phyloP scores from a whole-genome alignment of 1,284 basidiomycete species.

The Earliella scabrosa region DNA sequence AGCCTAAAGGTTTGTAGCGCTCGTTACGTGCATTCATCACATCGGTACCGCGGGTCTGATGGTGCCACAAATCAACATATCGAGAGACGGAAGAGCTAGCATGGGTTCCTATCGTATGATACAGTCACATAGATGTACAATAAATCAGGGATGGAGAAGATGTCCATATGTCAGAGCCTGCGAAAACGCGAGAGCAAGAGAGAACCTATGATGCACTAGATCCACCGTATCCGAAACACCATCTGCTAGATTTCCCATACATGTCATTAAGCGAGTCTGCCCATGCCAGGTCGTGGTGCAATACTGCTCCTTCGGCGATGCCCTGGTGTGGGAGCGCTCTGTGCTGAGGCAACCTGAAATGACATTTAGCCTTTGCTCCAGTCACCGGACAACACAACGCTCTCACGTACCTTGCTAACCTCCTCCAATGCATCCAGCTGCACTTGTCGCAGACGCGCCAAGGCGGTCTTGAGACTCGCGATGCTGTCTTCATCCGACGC shows the following conservation, averaged over 20 bases:
- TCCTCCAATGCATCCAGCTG: slow-evolving; percentile 40
- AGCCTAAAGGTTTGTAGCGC: background rate
- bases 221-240: slow-evolving; percentile 1
- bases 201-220: slow-evolving; percentile 10
- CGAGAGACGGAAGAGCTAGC: too few relatives aligned
- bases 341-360: slow-evolving; percentile 17
- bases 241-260: slow-evolving; percentile 6
- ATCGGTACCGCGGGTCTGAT: background rate
- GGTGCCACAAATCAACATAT: too few relatives aligned
- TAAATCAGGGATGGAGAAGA: background rate
- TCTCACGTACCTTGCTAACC: slow-evolving; percentile 36
- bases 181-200: slow-evolving; percentile 4
- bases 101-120: background rate
- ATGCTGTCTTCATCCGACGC: slow-evolving; percentile 42
- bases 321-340: slow-evolving; percentile 20
- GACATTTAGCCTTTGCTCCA: background rate
- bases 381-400: background rate
- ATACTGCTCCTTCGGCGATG: slow-evolving; percentile 39
- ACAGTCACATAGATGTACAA: slow-evolving; percentile 11
- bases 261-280: background rate
- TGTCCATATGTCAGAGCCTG: slow-evolving; percentile 13
- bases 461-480: slow-evolving; percentile 36
- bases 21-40: background rate
- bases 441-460: slow-evolving; percentile 35
- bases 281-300: slow-evolving; percentile 29